Conservation (phyloP, 1,284 basidiomycete species). For the Rugosomyces carneus region DNA sequence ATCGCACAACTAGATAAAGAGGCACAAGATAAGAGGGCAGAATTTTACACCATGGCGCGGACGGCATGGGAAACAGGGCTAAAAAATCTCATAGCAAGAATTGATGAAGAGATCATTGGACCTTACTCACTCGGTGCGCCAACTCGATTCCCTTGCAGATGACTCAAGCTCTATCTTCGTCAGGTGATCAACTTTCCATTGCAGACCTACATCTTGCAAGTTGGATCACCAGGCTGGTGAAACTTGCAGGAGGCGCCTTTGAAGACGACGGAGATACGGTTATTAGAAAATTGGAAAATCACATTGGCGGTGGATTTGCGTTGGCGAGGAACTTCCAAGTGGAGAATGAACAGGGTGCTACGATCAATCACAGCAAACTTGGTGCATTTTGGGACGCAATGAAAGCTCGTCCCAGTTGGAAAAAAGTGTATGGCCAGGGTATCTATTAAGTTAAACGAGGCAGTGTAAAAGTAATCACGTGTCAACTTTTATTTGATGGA, state of each 20-base stretch:
- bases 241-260: conserved; percentile 46
- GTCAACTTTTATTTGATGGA: conserved; percentile 9
- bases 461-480: conserved; percentile 5
- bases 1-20: conserved; percentile 41
- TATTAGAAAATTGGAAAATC: conserved; percentile 44
- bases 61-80: conserved; percentile 32
- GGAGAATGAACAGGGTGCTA: conserved; percentile 19
- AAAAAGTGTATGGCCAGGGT: conserved; percentile 51
- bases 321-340: conserved; percentile 38
- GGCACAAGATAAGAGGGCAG: conserved; percentile 40
- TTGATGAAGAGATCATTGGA: conserved; percentile 60
- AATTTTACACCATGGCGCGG: conserved; percentile 41
- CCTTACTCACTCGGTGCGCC: conserved; percentile 65
- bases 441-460: conserved; percentile 30
- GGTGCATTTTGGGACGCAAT: conserved; percentile 65
- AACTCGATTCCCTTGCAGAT: conserved; percentile 22
- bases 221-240: conserved; percentile 67
- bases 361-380: conserved; percentile 38
- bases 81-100: conserved; percentile 25
- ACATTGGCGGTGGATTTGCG: conserved; percentile 40
- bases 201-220: conserved; percentile 77
- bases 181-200: conserved; percentile 73
- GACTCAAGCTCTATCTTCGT: conserved; percentile 22
- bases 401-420: conserved; percentile 61
- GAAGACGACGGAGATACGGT: conserved; percentile 44